Evolutionary conservation across 176 grass and related monocot genomes (phyloP).

Genomic region (Oryza coarctata): DNA sequence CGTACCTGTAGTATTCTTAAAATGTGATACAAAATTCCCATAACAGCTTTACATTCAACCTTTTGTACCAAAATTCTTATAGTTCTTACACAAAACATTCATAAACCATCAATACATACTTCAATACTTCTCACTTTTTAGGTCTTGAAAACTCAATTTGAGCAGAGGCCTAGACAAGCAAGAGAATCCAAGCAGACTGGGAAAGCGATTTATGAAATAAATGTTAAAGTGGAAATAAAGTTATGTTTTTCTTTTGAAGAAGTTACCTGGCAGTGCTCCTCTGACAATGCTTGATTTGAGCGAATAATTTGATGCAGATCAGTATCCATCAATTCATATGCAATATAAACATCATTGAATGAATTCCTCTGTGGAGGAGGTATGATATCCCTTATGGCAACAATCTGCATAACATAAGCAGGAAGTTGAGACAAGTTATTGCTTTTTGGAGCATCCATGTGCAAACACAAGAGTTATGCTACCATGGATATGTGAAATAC

Average conservation of each 20-base stretch:
- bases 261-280: constrained; percentile 96
- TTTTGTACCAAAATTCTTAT: background rate
- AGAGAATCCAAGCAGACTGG: constrained; percentile 7
- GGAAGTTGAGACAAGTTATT: background rate
- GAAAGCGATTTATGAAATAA: constrained; percentile 8
- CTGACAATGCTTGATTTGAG: constrained; percentile 97
- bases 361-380: constrained; percentile 63
- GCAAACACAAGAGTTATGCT: background rate
- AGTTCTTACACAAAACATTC: background rate
- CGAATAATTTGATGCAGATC: constrained; percentile 99
- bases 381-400: constrained; percentile 98
- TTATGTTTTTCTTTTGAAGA: background rate
- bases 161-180: constrained; percentile 7
- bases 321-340: constrained; percentile 98
- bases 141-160: constrained; percentile 2
- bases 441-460: background rate
- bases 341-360: constrained; percentile 97
- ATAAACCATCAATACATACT: background rate
- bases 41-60: constrained; percentile 1
- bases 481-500: constrained; percentile 6
- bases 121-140: background rate
- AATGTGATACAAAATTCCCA: background rate
- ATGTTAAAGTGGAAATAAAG: background rate
- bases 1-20: background rate
- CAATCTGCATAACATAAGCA: constrained; percentile 58